Evolutionary conservation across 1,284 basidiomycete species (phyloP).

Genomic region (Ceratorhiza oryzae-sativae): DNA sequence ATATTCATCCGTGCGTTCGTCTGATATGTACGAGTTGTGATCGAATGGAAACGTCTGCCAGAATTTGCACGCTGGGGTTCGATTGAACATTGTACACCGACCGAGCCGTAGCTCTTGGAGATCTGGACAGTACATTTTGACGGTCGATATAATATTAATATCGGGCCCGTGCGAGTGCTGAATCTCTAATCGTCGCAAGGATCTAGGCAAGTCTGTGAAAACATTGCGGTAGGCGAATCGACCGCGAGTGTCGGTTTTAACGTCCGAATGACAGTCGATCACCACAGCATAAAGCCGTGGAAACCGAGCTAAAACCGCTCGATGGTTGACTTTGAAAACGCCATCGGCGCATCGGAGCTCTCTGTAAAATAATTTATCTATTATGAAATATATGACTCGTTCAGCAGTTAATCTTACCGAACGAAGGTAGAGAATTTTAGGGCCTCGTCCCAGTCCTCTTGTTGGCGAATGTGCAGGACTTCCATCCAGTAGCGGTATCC

Average conservation of each 20-base stretch:
- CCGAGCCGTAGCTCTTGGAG: conserved; percentile 13
- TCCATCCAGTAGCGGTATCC: neutral
- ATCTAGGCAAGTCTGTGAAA: neutral
- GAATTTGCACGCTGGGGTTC: conserved; percentile 7
- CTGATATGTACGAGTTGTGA: neutral
- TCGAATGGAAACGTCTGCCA: neutral
- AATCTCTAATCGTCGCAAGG: conserved; percentile 3
- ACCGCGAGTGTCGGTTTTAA: neutral
- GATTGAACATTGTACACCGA: conserved; percentile 13
- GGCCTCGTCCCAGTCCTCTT: conserved; percentile 2
- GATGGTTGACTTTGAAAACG: neutral
- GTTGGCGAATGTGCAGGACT: neutral
- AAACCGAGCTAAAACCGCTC: neutral
- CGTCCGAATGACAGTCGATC: conserved; percentile 9
- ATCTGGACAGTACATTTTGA: conserved; percentile 10
- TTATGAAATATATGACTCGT: neutral
- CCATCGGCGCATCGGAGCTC: neutral
- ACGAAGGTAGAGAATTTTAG: neutral
- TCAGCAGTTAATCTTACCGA: neutral
- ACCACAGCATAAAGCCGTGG: neutral
- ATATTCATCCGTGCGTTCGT: neutral
- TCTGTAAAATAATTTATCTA: too few species aligned
- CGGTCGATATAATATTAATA: neutral
- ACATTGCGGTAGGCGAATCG: conserved; percentile 5
- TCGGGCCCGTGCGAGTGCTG: conserved; percentile 23